Evolutionary conservation across 2,329 filamentous ascomycete genomes (phyloP), one percentile per base, ranked within the genome.

Genomic region (Fusarium miscanthi): DNA sequence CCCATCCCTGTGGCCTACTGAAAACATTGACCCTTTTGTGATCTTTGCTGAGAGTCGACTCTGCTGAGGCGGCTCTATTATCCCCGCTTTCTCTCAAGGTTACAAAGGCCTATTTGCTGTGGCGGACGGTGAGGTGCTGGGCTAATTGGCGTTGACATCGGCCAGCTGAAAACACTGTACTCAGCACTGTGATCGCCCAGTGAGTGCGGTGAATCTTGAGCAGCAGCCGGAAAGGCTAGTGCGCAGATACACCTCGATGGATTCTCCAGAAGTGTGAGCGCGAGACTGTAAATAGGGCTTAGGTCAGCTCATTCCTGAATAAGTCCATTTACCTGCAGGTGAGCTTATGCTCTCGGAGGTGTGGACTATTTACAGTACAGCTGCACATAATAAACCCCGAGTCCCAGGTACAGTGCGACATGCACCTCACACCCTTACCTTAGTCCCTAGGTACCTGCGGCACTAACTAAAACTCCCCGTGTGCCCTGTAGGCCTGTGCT

Each of bases 391-490:
- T 27, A 58, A 57, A 43, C 25, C 19, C 41, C 30, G 14, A 58
- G 52, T 19, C n/a, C 27, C 25, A 16, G 1, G 14, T 54, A 74
- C 70, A 68, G 70, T 73, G 66, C 56, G 66, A 35, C 3, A 5
- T 23, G 5, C 8, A 30, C 13, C 3, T 51, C 33, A 52, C 60
- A 63, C 56, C 33, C 38, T 52, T 41, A 30, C 48, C 17, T 51
- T 7, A 37, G 19, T 53, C 63, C 64, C 37, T 25, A 64, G 45
- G 66, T 67, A 73, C 70, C 56, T 57, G 46, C 19, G 51, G 48
- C 57, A 54, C 71, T 74, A 69, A 64, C 66, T 64, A 69, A 69
- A 71, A 69, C 59, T 69, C 71, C 71, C 70, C 46, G 56, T 71
- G 42, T 43, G 72, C 59, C 70, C 69, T 27, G 73, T 48, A 49